Conservation (phyloP, 768 basidiomycete species). For the Phylloporus sp. region DNA sequence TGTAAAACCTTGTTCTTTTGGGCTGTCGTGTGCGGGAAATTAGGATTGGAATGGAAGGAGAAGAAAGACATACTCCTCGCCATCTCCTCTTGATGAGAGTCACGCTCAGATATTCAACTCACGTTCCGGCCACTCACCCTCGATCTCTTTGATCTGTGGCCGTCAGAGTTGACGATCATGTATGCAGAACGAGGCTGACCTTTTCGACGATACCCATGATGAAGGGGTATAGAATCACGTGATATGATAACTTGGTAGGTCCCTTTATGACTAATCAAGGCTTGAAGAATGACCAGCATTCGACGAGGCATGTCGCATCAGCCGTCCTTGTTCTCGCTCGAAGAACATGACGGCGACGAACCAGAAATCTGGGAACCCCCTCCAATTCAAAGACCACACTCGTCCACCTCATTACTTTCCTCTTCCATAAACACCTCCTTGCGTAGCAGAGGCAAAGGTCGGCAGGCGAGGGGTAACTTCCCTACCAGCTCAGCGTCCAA, state of each 20-base stretch:
- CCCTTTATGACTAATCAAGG: not conserved
- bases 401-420: constrained; percentile 23
- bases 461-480: constrained; percentile 28
- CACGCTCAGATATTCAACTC: constrained; percentile 8
- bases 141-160: constrained; percentile 85
- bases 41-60: not conserved
- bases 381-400: constrained; percentile 25
- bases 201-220: constrained; percentile 95
- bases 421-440: constrained; percentile 28
- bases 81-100: constrained; percentile 77
- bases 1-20: constrained; percentile 88
- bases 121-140: constrained; percentile 55
- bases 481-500: constrained; percentile 27
- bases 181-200: constrained; percentile 34
- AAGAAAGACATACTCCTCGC: constrained; percentile 69
- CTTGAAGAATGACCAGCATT: constrained; percentile 18
- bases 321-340: constrained; percentile 64
- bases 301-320: constrained; percentile 40
- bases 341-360: constrained; percentile 45
- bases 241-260: no score
- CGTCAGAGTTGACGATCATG: constrained; percentile 4
- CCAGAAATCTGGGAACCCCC: constrained; percentile 42
- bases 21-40: constrained; percentile 39
- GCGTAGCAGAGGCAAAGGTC: constrained; percentile 30
- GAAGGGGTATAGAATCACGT: constrained; percentile 8